Percentiles rank a stretch among this genome's conserved stretches.
phyloP scores from a whole-genome alignment of 768 basidiomycete genomes.

The Boletus tylopilopsis region DNA sequence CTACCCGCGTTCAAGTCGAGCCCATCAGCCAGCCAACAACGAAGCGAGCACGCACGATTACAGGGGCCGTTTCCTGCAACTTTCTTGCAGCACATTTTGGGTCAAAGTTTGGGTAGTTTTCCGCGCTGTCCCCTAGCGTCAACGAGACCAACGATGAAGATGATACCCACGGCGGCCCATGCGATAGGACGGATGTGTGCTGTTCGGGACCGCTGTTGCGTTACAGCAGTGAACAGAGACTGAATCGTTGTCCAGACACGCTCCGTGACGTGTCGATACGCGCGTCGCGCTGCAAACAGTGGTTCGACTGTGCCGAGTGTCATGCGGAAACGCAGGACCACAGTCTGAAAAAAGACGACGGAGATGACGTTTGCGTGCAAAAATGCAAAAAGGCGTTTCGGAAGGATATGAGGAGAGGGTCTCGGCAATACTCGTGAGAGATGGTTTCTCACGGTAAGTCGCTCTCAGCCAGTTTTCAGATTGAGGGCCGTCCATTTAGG shows the following conservation, averaged over 20 bases:
- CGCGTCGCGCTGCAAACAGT: no score
- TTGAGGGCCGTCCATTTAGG: constrained; percentile 78
- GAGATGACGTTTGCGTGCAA: no score
- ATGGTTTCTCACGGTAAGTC: no score
- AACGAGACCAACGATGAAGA: constrained; percentile 41
- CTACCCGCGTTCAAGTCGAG: no score
- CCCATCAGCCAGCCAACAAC: background rate
- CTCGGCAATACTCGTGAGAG: no score
- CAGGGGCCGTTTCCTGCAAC: constrained; percentile 59
- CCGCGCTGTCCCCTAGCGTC: constrained; percentile 38
- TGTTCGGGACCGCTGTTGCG: constrained; percentile 19
- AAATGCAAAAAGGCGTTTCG: no score
- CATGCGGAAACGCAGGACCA: no score
- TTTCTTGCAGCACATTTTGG: constrained; percentile 54
- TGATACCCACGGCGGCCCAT: constrained; percentile 43
- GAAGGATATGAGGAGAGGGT: no score
- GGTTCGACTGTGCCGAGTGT: no score
- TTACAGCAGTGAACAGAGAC: constrained; percentile 14
- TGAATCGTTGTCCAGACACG: no score
- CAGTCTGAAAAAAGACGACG: no score
- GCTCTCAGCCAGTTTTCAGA: constrained; percentile 63
- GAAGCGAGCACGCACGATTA: constrained; percentile 52
- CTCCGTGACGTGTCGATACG: no score
- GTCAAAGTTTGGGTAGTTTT: constrained; percentile 52
- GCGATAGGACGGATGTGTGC: constrained; percentile 37